Conservation (phyloP, 257 asterid genomes). For the Misopates orontium region DNA sequence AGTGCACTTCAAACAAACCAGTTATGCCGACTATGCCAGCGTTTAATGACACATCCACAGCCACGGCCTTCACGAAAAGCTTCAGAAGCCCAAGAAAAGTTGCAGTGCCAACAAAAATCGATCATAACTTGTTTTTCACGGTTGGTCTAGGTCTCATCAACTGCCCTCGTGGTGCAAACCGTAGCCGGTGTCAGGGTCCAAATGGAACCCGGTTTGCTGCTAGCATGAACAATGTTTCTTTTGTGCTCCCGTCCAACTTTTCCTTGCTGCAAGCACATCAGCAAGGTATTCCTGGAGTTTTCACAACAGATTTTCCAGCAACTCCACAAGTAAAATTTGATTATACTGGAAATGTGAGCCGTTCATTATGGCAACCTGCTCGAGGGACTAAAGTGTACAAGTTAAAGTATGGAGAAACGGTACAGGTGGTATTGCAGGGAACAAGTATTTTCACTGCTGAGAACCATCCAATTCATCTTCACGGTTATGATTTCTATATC, state of each 20-base stretch:
- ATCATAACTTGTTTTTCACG: conserved; percentile 67
- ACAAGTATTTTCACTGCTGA: conserved; percentile 75
- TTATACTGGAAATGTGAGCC: conserved; percentile 81
- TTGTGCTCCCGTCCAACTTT: conserved; percentile 69
- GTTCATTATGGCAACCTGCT: conserved; percentile 69
- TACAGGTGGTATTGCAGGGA: conserved; percentile 83
- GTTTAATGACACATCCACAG: conserved; percentile 75
- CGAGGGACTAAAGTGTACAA: conserved; percentile 58
- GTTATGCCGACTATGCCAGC: conserved; percentile 61
- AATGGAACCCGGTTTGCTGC: conserved; percentile 81
- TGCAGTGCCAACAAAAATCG: conserved; percentile 62
- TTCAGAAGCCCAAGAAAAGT: conserved; percentile 59
- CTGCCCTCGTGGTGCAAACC: conserved; percentile 56
- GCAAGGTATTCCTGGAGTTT: conserved; percentile 69
- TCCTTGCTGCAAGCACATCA: conserved; percentile 82
- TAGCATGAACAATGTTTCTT: conserved; percentile 87
- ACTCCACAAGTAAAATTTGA: conserved; percentile 66
- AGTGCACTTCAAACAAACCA: conserved; percentile 44
- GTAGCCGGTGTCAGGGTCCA: conserved; percentile 77
- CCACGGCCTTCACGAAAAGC: conserved; percentile 64
- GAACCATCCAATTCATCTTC: conserved; percentile 92
- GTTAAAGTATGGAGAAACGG: conserved; percentile 63
- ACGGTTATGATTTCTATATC: conserved; percentile 82
- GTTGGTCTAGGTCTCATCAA: conserved; percentile 75
- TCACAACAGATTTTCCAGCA: conserved; percentile 72